These are phyloP conservation scores for Penicillium lividum DNA, from an alignment of 495 filamentous ascomycete species.

Conservation along the genomic window DNA sequence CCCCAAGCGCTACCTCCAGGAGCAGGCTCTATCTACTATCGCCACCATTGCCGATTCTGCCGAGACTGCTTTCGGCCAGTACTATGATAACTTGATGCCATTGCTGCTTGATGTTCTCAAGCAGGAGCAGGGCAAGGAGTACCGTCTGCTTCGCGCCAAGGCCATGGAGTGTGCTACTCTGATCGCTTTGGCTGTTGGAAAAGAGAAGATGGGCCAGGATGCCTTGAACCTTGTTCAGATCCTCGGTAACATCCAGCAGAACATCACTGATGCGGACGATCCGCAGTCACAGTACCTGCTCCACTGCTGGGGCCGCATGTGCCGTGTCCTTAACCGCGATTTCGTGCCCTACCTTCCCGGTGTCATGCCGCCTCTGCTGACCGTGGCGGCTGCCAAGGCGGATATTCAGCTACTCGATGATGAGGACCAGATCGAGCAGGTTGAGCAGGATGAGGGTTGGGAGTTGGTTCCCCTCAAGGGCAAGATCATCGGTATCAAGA, in stretches of 20 bases:
- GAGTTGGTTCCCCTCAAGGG: slow-evolving; percentile 95
- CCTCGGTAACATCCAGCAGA: slow-evolving; percentile 81
- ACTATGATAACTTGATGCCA: slow-evolving; percentile 95
- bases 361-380: slow-evolving; percentile 92
- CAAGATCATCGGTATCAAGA: slow-evolving; percentile 98
- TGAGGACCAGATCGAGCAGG: slow-evolving; percentile 87
- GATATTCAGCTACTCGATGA: slow-evolving; percentile 97
- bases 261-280: slow-evolving; percentile 88
- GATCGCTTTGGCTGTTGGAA: slow-evolving; percentile 93
- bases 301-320: slow-evolving; percentile 99
- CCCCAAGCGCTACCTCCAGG: slow-evolving; percentile 93
- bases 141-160: slow-evolving; percentile 87
- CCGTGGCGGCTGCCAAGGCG: slow-evolving; percentile 91
- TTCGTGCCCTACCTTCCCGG: slow-evolving; percentile 90
- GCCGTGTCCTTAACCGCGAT: slow-evolving; percentile 83
- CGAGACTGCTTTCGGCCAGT: slow-evolving; percentile 91
- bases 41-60: slow-evolving; percentile 98
- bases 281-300: slow-evolving; percentile 96
- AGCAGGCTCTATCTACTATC: slow-evolving; percentile 97
- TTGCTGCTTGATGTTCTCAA: slow-evolving; percentile 85
- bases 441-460: slow-evolving; percentile 97
- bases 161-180: slow-evolving; percentile 99
- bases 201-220: slow-evolving; percentile 85
- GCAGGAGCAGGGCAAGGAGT: slow-evolving; percentile 89
- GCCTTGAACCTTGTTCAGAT: slow-evolving; percentile 83